Evolutionary conservation across 2,329 filamentous ascomycete genomes (phyloP).

Genomic region (Pezicula rhizophila): DNA sequence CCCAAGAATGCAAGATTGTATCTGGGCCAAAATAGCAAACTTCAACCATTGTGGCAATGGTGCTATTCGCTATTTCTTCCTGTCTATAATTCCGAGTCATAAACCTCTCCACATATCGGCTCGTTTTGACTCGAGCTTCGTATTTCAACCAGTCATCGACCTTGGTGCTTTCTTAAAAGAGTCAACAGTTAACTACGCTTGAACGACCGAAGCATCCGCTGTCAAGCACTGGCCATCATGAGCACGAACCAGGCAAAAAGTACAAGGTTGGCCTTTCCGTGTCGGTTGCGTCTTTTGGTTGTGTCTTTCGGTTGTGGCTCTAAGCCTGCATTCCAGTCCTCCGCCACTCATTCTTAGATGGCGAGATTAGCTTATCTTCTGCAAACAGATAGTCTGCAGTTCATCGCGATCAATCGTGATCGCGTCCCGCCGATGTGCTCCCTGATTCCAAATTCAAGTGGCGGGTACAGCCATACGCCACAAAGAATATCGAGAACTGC

Average conservation of each 20-base stretch:
- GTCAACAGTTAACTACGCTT: background rate
- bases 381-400: background rate
- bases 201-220: background rate
- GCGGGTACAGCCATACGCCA: background rate
- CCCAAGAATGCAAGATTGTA: background rate
- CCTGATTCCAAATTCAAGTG: background rate
- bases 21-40: background rate
- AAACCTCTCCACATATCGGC: background rate
- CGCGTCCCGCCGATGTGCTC: background rate
- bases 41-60: background rate
- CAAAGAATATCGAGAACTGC: background rate
- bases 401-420: background rate
- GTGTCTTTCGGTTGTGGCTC: slow-evolving; percentile 1
- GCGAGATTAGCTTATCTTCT: background rate
- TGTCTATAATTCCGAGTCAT: too few relatives aligned
- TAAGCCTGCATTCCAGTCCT: background rate
- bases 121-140: background rate
- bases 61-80: too few relatives aligned
- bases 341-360: background rate
- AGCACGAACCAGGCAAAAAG: too few relatives aligned
- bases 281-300: background rate
- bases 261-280: background rate
- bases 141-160: background rate
- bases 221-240: background rate
- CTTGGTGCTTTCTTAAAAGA: background rate